phyloP scores from a whole-genome alignment of 306 rosid species.

The Quercus robur region DNA sequence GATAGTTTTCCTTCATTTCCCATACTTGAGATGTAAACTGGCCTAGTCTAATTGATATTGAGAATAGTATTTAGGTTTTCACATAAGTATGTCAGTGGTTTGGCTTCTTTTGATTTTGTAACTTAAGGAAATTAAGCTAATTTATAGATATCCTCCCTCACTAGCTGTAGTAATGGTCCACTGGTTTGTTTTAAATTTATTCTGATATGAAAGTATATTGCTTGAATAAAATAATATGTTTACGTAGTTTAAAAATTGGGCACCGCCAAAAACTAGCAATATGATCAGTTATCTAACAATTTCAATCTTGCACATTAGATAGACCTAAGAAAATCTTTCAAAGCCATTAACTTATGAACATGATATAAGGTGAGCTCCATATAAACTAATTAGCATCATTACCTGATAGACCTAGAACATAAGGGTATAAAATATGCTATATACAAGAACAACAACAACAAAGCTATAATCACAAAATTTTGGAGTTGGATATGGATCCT shows the following conservation, averaged over 20 bases:
- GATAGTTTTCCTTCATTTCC: not conserved
- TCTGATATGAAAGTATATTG: not conserved
- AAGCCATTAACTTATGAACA: not conserved
- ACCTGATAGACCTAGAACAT: not conserved
- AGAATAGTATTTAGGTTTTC: not conserved
- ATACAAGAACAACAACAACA: not conserved
- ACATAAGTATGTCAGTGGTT: not conserved
- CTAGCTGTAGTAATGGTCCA: not conserved
- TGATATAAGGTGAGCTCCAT: not conserved
- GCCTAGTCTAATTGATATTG: not conserved
- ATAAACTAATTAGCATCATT: not conserved
- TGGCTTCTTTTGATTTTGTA: not conserved
- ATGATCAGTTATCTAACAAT: no score
- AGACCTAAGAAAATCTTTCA: not conserved
- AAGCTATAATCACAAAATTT: no score
- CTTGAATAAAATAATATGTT: not conserved
- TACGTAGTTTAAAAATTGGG: not conserved
- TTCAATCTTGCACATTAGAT: no score
- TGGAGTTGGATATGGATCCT: no score
- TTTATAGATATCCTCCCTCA: not conserved
- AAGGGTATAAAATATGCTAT: not conserved
- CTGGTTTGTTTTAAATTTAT: not conserved
- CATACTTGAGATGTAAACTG: not conserved
- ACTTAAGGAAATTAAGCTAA: not conserved
- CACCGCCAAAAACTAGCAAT: not conserved